These are phyloP conservation scores for Arthrinium puccinioides DNA, from an alignment of 2,329 filamentous ascomycete genomes.

Conservation along the genomic window DNA sequence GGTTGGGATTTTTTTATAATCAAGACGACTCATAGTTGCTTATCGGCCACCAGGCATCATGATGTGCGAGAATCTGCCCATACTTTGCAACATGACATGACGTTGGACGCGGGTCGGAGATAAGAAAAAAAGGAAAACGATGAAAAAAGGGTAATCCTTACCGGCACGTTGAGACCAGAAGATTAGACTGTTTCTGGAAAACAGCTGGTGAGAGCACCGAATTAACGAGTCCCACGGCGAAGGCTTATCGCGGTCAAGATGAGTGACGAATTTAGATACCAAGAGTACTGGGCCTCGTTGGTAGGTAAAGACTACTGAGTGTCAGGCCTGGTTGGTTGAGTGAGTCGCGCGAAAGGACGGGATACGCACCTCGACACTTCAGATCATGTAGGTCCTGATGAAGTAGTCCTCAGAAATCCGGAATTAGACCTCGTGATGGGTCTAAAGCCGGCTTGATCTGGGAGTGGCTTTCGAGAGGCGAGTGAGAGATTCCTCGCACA, in stretches of 20 bases:
- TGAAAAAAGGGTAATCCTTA: constrained; percentile 34
- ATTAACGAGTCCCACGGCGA: constrained; percentile 55
- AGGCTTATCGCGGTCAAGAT: constrained; percentile 33
- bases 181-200: constrained; percentile 40
- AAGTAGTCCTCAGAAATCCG: constrained; percentile 23
- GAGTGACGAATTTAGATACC: constrained; percentile 29
- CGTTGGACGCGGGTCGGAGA: neutral
- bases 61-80: too few species aligned
- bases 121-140: neutral
- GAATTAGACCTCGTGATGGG: constrained; percentile 23
- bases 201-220: constrained; percentile 50
- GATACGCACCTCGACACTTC: constrained; percentile 25
- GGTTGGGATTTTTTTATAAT: too few species aligned
- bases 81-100: neutral
- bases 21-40: too few species aligned
- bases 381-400: constrained; percentile 24
- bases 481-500: constrained; percentile 24
- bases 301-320: too few species aligned
- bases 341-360: neutral
- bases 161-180: constrained; percentile 41
- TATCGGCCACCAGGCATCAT: too few species aligned
- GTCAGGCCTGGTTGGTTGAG: too few species aligned
- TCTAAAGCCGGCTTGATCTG: constrained; percentile 22
- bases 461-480: constrained; percentile 23
- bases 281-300: constrained; percentile 28